phyloP scores from a whole-genome alignment of 495 filamentous ascomycete genomes.

The Lentithecium fluviatile region DNA sequence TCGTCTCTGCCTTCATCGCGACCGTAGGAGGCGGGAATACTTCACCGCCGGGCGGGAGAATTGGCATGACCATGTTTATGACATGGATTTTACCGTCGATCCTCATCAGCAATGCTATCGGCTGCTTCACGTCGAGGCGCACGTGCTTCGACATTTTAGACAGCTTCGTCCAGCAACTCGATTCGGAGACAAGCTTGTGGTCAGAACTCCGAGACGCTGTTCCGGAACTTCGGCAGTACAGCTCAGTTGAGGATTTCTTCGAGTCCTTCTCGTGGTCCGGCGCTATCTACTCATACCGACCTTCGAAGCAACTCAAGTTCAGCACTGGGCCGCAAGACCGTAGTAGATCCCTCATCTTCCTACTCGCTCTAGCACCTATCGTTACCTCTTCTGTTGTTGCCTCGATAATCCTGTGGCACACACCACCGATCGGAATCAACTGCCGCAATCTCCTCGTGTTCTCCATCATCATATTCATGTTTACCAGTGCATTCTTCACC shows the following conservation, averaged over 20 bases:
- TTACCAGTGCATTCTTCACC: constrained; percentile 28
- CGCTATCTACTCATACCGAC: constrained; percentile 39
- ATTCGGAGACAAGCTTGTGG: not conserved
- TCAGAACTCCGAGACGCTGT: constrained; percentile 1
- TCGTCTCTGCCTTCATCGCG: constrained; percentile 38
- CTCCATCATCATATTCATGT: constrained; percentile 15
- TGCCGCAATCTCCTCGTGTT: constrained; percentile 34
- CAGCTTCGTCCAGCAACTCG: constrained; percentile 16
- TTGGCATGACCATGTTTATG: constrained; percentile 39
- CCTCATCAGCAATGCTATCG: constrained; percentile 41
- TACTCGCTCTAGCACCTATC: constrained; percentile 29
- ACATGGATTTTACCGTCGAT: constrained; percentile 42
- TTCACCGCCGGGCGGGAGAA: constrained; percentile 38
- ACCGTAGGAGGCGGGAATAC: constrained; percentile 34
- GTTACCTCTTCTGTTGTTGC: constrained; percentile 24
- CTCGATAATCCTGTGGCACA: constrained; percentile 34
- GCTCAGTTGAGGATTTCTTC: constrained; percentile 19
- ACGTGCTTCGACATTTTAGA: constrained; percentile 30
- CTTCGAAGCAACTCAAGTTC: constrained; percentile 15
- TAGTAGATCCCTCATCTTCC: constrained; percentile 6
- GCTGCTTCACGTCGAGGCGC: constrained; percentile 34
- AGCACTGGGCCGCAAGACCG: not conserved
- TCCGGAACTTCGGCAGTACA: not conserved
- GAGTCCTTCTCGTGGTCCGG: constrained; percentile 35
- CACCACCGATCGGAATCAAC: constrained; percentile 32